Evolutionary conservation across 805 yeast species (phyloP), one percentile per base, ranked within the genome.

Genomic region (Candida endomychidarum): DNA sequence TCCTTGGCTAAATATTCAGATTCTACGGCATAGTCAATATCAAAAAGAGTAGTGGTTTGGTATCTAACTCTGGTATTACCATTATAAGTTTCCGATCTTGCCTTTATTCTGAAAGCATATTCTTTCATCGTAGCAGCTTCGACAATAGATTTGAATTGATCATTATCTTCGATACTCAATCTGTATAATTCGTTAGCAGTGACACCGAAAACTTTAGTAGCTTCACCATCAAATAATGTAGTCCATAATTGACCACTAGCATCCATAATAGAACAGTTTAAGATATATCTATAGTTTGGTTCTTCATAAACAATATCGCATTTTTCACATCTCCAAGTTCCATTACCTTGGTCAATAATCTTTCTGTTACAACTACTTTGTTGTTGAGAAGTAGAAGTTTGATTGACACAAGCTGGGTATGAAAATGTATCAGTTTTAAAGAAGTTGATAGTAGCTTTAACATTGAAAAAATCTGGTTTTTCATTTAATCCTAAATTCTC

Each of bases 261-360:
- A 61, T 93, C 99, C 54, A 81, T 73, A n/a, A 89, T 75, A 3
- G 87, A 78, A 33, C 80, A 60, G n/a, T 83, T 81, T 51, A 91
- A 61, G 38, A 89, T 80, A 52, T 86, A 93, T 60, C 98, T 77
- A 67, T 86, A 81, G 35, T 74, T 67, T 14, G 98, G 97, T 34
- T 71, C 74, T 2, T 75, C 70, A 56, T 78, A 82, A 46, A 76
- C 77, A 41, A 76, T 69, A 53, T 86, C 83, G 74, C 98, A 90
- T 60, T 83, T 84, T 59, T 90, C 98, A 70, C 99, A 93, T 61
- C 95, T 79, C 96, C 96, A 90, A 12, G 81, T 70, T 10, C 84
- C 87, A 47, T 63, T 69, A 54, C 78, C 83, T 22, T 78, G 71
- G 54, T 86, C 86, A 31, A 84, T 67, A 21, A 89, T 87, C 64